Base-by-base conservation (phyloP, 768 basidiomycete genomes). In the Zangia roseola region DNA sequence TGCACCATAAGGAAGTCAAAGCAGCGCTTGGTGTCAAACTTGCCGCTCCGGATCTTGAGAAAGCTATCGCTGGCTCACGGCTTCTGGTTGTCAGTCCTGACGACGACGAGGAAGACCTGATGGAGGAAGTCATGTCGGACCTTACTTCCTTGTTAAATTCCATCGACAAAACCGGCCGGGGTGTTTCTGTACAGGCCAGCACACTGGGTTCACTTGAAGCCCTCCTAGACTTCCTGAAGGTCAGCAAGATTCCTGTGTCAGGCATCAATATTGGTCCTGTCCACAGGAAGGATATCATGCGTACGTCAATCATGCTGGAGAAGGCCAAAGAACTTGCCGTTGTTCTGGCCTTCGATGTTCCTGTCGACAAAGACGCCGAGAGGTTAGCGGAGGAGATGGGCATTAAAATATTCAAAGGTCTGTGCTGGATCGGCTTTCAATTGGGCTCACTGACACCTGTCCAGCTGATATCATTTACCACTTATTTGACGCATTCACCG, bases 401-500 rank as follows among this genome's bases (percentile, higher is more conserved):
- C 28, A 86, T 99, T 62, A 82, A 81, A 55, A 72, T 99, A 58
- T 99, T 98, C 79, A 94, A 86, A 74, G 94, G 95, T 94, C 52
- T 38, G 51, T 31, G 8, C 16, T n/a, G n/a, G 13, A 19, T 26
- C 16, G n/a, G 24, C 2, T 23, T 43, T 40, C 9, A 35, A 24
- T n/a, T 25, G 14, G 4, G 25, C 25, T 21, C n/a, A 26, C 53
- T 56, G 13, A 49, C 33, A 7, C 8, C 10, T 7, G 2, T 53
- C 23, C 65, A 97, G 95, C 95, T 53, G 94, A 97, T 69, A 97
- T 98, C 65, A 98, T 99, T 59, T 99, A 99, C 69, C 95, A 97
- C 67, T 73, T 99, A 38, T 97, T 98, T 65, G 94, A 98, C 63
- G 82, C 92, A 14, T 98, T 98, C 75, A 97, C 84, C 36, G 89